Conservation (phyloP, 2,329 filamentous ascomycete genomes). For the Coniosporium tulheliwenetii region DNA sequence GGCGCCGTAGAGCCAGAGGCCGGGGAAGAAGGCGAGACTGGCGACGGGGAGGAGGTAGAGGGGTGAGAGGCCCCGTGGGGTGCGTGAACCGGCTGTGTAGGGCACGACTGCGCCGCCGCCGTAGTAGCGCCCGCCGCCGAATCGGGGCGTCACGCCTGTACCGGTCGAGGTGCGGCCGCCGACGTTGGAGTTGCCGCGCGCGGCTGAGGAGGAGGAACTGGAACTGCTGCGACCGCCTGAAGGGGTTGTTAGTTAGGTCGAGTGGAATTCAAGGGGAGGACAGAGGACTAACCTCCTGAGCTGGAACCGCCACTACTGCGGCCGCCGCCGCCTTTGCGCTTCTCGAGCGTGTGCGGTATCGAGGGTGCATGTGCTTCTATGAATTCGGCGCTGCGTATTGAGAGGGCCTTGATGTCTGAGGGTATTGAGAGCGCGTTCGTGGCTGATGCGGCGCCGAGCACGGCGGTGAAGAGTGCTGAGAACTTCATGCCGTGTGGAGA, state of each 20-base stretch:
- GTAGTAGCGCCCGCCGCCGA: conserved; percentile 50
- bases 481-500: conserved; percentile 3
- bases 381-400: background rate
- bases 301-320: conserved; percentile 24
- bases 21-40: conserved; percentile 40
- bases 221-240: conserved; percentile 7
- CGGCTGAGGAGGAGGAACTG: conserved; percentile 3
- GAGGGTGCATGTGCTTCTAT: background rate
- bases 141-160: conserved; percentile 15
- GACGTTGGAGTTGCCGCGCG: conserved; percentile 5
- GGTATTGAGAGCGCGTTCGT: conserved; percentile 3
- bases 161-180: conserved; percentile 47
- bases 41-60: conserved; percentile 35
- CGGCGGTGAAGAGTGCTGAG: background rate
- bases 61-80: conserved; percentile 35
- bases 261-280: conserved; percentile 1
- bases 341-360: conserved; percentile 18
- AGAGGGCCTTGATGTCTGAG: conserved; percentile 1
- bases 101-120: conserved; percentile 47
- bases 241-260: conserved; percentile 1
- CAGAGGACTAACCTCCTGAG: conserved; percentile 4
- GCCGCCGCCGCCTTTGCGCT: conserved; percentile 31
- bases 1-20: conserved; percentile 47
- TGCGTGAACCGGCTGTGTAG: conserved; percentile 39
- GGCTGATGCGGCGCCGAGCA: conserved; percentile 1